These are phyloP conservation scores for Colletotrichum lupini DNA, from an alignment of 2,329 filamentous ascomycete genomes.

Conservation along the genomic window DNA sequence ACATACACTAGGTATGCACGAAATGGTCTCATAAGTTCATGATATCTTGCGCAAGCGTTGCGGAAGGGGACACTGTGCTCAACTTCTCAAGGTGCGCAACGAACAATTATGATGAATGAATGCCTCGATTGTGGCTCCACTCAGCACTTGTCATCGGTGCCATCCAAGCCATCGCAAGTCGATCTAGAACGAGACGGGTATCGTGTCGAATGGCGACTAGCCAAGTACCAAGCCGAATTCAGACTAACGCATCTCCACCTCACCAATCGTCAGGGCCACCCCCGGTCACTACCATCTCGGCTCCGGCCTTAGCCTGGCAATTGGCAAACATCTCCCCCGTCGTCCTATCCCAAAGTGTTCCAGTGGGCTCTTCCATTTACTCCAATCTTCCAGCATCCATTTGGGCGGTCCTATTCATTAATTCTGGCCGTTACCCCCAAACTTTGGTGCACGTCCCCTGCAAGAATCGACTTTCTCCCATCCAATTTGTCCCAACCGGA, in stretches of 20 bases:
- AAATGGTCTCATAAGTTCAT: no score
- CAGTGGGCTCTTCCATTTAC: neutral
- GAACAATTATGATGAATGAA: neutral
- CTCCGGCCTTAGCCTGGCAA: conserved; percentile 3
- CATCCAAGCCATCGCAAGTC: neutral
- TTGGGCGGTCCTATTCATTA: neutral
- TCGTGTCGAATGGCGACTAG: neutral
- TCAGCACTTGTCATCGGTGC: neutral
- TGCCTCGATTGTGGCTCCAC: neutral
- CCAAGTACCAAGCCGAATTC: neutral
- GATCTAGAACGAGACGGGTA: neutral
- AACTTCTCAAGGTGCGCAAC: neutral
- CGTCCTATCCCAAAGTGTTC: conserved; percentile 9
- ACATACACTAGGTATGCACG: no score
- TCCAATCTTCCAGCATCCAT: conserved; percentile 6
- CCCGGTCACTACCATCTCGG: neutral
- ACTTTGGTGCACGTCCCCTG: neutral
- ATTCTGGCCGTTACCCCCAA: neutral
- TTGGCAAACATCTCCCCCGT: conserved; percentile 8
- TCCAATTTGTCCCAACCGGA: neutral
- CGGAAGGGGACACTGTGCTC: neutral
- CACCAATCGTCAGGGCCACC: neutral
- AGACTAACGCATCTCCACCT: neutral
- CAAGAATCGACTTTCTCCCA: neutral
- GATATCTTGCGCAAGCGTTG: no score